Conservation (phyloP, 495 filamentous ascomycete genomes). For the Hypoxylon intermedium region DNA sequence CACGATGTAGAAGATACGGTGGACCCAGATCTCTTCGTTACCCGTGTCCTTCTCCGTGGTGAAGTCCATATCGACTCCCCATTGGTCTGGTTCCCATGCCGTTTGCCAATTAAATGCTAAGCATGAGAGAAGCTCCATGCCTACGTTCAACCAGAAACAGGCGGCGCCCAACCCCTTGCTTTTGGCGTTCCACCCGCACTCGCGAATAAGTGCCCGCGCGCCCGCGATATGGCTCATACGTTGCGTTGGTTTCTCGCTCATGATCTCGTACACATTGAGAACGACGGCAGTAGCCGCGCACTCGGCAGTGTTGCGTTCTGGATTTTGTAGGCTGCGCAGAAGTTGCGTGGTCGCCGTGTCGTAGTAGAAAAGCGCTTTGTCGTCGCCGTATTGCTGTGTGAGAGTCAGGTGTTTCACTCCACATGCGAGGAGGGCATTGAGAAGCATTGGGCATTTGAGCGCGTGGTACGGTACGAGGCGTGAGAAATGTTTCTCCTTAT, state of each 20-base stretch:
- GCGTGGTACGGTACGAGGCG: constrained; percentile 81
- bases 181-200: constrained; percentile 87
- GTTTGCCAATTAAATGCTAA: constrained; percentile 86
- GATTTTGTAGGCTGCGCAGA: constrained; percentile 75
- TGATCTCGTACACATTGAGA: constrained; percentile 90
- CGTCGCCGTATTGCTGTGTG: constrained; percentile 74
- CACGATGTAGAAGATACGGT: constrained; percentile 88
- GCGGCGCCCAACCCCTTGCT: constrained; percentile 81
- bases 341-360: constrained; percentile 79
- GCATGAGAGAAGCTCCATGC: constrained; percentile 88
- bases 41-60: constrained; percentile 45
- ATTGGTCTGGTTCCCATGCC: constrained; percentile 90
- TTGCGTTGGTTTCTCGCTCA: constrained; percentile 77
- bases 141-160: constrained; percentile 94
- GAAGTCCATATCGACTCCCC: constrained; percentile 88
- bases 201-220: constrained; percentile 85
- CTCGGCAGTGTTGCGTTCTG: constrained; percentile 79
- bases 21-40: constrained; percentile 86
- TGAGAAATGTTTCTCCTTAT: constrained; percentile 88
- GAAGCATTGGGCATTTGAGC: constrained; percentile 84
- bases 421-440: constrained; percentile 89
- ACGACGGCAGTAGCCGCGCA: constrained; percentile 91
- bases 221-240: constrained; percentile 88
- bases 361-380: constrained; percentile 83
- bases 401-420: constrained; percentile 81